A percentile compares a stretch with the other conserved stretches of the same genome.
Evolutionary conservation across 371 early-diverging fungal genomes (phyloP).

Genomic region (Amoeboaphelidium protococcarum): DNA sequence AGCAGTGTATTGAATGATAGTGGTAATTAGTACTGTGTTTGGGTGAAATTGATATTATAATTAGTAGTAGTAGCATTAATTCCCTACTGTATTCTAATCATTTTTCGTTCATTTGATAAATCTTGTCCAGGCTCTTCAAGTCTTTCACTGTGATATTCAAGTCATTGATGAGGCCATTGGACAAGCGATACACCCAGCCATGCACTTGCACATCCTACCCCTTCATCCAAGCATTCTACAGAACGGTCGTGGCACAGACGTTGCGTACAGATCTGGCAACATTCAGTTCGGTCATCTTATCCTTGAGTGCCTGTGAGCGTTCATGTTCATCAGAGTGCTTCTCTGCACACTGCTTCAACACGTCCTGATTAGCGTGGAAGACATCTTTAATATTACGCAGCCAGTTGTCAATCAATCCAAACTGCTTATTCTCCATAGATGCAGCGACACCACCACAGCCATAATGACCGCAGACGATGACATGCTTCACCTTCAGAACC

Average conservation of each 20-base stretch:
- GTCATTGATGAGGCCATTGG: conserved; percentile 2
- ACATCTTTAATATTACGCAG: conserved; percentile 19
- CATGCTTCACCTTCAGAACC: conserved; percentile 60
- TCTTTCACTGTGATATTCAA: neutral
- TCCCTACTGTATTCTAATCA: too few species aligned
- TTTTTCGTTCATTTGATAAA: too few species aligned
- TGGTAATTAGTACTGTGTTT: too few species aligned
- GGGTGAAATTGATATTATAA: too few species aligned
- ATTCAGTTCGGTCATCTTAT: conserved; percentile 35
- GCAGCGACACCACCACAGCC: conserved; percentile 64
- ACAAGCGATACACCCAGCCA: conserved; percentile 43
- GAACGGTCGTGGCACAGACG: conserved; percentile 37
- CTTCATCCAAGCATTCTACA: conserved; percentile 52
- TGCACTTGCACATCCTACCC: conserved; percentile 49
- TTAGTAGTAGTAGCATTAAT: too few species aligned
- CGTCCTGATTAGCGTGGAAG: conserved; percentile 4
- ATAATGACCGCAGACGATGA: conserved; percentile 78
- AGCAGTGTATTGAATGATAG: too few species aligned
- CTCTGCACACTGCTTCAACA: conserved; percentile 13
- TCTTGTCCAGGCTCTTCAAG: too few species aligned
- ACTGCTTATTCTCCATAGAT: conserved; percentile 18
- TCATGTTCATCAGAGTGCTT: conserved; percentile 2
- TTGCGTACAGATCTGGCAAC: conserved; percentile 39
- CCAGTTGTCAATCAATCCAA: conserved; percentile 63
- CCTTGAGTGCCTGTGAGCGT: neutral